These are phyloP conservation scores for Candida quercuum DNA, from an alignment of 805 yeast species.

Conservation along the genomic window DNA sequence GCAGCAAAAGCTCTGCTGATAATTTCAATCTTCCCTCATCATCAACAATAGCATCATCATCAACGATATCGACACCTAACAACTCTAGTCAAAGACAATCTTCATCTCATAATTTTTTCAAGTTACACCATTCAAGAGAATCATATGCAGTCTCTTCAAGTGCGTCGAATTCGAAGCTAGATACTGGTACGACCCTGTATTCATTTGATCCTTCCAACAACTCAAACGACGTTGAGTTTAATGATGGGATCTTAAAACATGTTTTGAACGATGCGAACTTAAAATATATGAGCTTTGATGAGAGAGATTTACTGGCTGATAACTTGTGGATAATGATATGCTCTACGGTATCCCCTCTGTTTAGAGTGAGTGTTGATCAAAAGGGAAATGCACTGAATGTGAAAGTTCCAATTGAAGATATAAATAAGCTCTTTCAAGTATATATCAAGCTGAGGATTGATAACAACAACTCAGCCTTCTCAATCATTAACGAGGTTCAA, in stretches of 20 bases:
- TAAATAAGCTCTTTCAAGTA: constrained; percentile 40
- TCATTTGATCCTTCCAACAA: constrained; percentile 27
- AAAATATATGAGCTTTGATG: constrained; percentile 26
- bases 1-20: constrained; percentile 2
- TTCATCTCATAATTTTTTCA: constrained; percentile 18
- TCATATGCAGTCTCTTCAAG: constrained; percentile 28
- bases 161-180: constrained; percentile 31
- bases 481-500: constrained; percentile 38
- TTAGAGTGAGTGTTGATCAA: constrained; percentile 37
- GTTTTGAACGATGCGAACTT: constrained; percentile 26
- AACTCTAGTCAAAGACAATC: constrained; percentile 1
- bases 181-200: constrained; percentile 29
- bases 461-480: constrained; percentile 29
- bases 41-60: neutral
- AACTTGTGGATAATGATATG: constrained; percentile 46
- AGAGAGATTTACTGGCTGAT: constrained; percentile 37
- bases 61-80: neutral
- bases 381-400: constrained; percentile 17
- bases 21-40: neutral
- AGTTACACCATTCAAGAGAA: constrained; percentile 17
- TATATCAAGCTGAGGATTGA: constrained; percentile 34
- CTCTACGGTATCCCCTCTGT: constrained; percentile 39
- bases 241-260: constrained; percentile 25
- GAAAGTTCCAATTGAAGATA: constrained; percentile 51
- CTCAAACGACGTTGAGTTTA: constrained; percentile 18